phyloP scores from a whole-genome alignment of 1,284 basidiomycete species.

The Leccinum cinnamomeum region DNA sequence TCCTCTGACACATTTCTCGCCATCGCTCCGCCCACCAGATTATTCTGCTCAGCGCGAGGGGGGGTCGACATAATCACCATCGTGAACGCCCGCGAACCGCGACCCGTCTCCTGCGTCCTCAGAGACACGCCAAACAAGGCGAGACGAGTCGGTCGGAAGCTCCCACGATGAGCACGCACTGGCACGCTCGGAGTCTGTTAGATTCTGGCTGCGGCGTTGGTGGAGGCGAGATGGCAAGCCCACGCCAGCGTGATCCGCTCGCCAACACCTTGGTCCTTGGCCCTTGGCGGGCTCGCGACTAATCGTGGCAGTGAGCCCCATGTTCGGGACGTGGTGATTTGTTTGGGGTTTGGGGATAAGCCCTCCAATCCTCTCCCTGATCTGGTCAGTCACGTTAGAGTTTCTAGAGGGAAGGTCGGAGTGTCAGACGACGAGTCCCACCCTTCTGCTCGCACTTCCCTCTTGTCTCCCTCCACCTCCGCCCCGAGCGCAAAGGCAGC shows the following conservation, averaged over 20 bases:
- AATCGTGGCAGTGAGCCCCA: neutral
- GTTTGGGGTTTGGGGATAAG: neutral
- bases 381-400: neutral
- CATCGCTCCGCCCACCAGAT: neutral
- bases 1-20: neutral
- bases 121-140: too few species aligned
- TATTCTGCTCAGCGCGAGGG: neutral
- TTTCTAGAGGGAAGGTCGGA: too few species aligned
- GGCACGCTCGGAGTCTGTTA: neutral
- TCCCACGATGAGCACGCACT: neutral
- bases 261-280: neutral
- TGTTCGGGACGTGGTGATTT: neutral
- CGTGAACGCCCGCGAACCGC: too few species aligned
- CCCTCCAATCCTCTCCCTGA: neutral
- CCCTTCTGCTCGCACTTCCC: neutral
- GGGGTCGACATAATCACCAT: neutral
- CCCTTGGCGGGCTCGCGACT: neutral
- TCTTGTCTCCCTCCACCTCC: neutral
- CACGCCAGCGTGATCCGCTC: neutral
- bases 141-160: neutral
- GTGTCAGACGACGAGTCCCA: neutral
- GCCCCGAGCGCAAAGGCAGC: neutral
- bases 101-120: neutral
- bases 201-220: neutral
- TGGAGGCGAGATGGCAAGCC: neutral